Conservation (phyloP, 2,329 filamentous ascomycete species). For the Hymenoscyphus repandus region DNA sequence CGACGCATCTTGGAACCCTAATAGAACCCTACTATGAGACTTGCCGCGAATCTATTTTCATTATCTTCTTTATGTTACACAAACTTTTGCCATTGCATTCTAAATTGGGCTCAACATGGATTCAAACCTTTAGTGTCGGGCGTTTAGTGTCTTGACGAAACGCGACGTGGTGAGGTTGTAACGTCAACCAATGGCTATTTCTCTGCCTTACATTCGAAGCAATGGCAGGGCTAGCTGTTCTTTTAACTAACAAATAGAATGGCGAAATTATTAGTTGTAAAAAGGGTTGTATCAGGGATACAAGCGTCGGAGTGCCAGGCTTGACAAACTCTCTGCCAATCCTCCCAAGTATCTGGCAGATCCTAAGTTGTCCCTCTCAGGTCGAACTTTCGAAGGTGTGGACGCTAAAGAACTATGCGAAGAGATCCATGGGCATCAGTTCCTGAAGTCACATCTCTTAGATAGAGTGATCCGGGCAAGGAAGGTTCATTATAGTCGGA, state of each 20-base stretch:
- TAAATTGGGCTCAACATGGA: too few relatives aligned
- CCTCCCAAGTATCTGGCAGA: slow-evolving; percentile 35
- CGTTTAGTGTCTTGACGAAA: too few relatives aligned
- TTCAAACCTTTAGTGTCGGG: too few relatives aligned
- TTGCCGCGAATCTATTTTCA: too few relatives aligned
- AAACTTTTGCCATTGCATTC: too few relatives aligned
- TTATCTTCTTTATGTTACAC: too few relatives aligned
- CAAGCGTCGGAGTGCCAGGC: slow-evolving; percentile 40
- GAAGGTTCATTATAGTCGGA: slow-evolving; percentile 38
- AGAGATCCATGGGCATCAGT: slow-evolving; percentile 38
- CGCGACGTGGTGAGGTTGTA: too few relatives aligned
- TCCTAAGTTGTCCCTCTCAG: slow-evolving; percentile 34
- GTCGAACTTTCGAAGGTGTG: slow-evolving; percentile 36
- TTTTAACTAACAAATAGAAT: background rate
- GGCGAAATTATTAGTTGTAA: background rate
- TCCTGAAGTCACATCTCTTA: slow-evolving; percentile 30
- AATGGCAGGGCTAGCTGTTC: slow-evolving; percentile 32
- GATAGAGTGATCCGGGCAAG: slow-evolving; percentile 38
- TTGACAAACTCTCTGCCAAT: slow-evolving; percentile 34
- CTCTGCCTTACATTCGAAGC: slow-evolving; percentile 37
- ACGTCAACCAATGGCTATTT: slow-evolving; percentile 20
- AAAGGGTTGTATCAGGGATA: slow-evolving; percentile 42
- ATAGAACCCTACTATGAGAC: too few relatives aligned
- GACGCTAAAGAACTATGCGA: slow-evolving; percentile 34
- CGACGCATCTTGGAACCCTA: too few relatives aligned